Conservation (phyloP, 164 flowering plant species). For the Vitis vinifera region ASM3070453v1 NC_081816.1:22566001-22566500, state of each 20-base stretch:
- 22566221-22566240: constrained; percentile 1
- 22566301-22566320: constrained; percentile 18
- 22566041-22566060: constrained; percentile 10
- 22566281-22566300: constrained; percentile 21
- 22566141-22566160: constrained; percentile 18
- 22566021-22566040: not conserved
- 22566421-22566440: too few species aligned
- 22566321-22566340: constrained; percentile 12
- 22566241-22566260: constrained; percentile 13
- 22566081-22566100: not conserved
- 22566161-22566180: constrained; percentile 13
- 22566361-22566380: not conserved
- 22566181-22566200: constrained; percentile 11
- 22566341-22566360: constrained; percentile 10
- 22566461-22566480: too few species aligned
- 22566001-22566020: too few species aligned
- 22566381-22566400: not conserved
- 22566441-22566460: too few species aligned
- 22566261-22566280: constrained; percentile 10
- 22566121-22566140: constrained; percentile 23
- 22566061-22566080: constrained; percentile 16
- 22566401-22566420: too few species aligned
- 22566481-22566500: too few species aligned
- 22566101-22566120: not conserved
- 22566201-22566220: constrained; percentile 5